A percentile compares a stretch with the other conserved stretches of the same genome.
Evolutionary conservation across 371 early-diverging fungal genomes (phyloP).

Genomic region (Nosema muscidifuracis): DNA sequence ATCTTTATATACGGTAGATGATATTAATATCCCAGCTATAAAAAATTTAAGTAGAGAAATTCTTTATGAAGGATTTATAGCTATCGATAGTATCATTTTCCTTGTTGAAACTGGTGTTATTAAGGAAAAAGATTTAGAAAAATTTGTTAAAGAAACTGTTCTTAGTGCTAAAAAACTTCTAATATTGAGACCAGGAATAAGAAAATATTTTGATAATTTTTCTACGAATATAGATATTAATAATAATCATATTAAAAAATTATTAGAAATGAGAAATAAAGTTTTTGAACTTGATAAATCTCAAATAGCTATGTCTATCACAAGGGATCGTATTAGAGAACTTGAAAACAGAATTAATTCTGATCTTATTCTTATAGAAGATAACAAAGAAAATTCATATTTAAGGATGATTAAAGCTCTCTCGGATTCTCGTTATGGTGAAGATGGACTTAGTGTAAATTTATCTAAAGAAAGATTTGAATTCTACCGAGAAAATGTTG

Average conservation of each 20-base stretch:
- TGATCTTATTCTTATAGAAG: neutral
- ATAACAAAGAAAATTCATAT: constrained; percentile 26
- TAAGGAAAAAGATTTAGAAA: neutral
- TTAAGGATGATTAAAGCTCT: constrained; percentile 32
- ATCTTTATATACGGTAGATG: neutral
- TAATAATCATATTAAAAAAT: neutral
- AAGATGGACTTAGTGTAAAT: constrained; percentile 15
- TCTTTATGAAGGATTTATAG: constrained; percentile 37
- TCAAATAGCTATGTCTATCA: constrained; percentile 36
- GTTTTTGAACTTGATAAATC: constrained; percentile 39
- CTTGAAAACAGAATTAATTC: neutral
- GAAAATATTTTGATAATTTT: constrained; percentile 12
- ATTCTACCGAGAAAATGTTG: constrained; percentile 33
- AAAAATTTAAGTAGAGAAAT: constrained; percentile 29
- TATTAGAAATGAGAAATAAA: constrained; percentile 31
- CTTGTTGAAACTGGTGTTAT: constrained; percentile 9
- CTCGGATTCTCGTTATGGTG: constrained; percentile 9
- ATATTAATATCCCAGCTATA: neutral
- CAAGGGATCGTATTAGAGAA: constrained; percentile 3
- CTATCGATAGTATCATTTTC: constrained; percentile 23
- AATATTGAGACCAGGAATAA: neutral
- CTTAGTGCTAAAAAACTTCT: constrained; percentile 17
- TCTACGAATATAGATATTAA: neutral
- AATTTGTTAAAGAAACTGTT: constrained; percentile 15
- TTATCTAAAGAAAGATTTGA: constrained; percentile 38